A percentile compares a stretch with the other conserved stretches of the same genome.
These are phyloP conservation scores for Rhinocladiella mackenziei DNA, from an alignment of 2,329 filamentous ascomycete species.

Conservation along the genomic window DNA sequence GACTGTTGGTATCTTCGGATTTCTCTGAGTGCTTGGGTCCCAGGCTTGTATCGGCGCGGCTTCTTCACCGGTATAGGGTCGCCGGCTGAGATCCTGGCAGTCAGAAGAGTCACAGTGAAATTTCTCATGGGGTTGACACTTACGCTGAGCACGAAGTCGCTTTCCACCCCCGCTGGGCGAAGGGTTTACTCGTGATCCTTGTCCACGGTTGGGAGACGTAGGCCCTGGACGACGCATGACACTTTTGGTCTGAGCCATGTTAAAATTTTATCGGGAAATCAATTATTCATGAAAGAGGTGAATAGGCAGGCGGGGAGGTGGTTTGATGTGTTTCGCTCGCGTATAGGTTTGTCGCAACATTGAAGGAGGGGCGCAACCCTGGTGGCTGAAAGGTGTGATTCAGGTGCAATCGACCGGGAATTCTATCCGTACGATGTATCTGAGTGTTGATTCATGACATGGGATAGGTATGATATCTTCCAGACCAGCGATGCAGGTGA, in stretches of 20 bases:
- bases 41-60: conserved; percentile 64
- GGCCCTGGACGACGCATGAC: conserved; percentile 18
- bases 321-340: no score
- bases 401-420: not conserved
- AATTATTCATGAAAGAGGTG: not conserved
- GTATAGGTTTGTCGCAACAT: no score
- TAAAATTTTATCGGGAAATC: not conserved
- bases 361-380: not conserved
- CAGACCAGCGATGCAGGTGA: no score
- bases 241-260: conserved; percentile 26
- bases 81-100: conserved; percentile 53
- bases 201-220: conserved; percentile 19
- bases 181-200: conserved; percentile 18
- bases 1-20: conserved; percentile 87
- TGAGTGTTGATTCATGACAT: no score
- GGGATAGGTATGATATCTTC: no score
- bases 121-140: conserved; percentile 33
- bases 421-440: not conserved
- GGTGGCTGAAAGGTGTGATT: not conserved
- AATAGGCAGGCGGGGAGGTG: no score
- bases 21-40: conserved; percentile 83
- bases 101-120: conserved; percentile 8
- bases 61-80: conserved; percentile 65
- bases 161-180: conserved; percentile 22
- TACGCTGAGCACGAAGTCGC: conserved; percentile 32